Evolutionary conservation across 139 green algal species (phyloP).

Genomic region (Chlorokybus atmophyticus): DNA sequence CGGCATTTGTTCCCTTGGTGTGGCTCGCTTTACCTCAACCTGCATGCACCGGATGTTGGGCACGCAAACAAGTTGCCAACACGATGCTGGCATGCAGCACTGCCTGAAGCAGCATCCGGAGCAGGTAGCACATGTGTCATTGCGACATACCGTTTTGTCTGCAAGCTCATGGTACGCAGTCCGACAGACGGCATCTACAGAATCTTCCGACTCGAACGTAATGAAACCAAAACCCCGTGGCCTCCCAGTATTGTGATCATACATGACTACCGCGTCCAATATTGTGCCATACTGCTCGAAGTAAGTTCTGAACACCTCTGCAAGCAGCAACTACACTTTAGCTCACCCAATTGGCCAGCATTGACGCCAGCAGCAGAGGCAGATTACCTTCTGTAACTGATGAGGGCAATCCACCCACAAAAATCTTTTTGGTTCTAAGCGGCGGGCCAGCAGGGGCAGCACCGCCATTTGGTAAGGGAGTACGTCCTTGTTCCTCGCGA

Average conservation of each 20-base stretch:
- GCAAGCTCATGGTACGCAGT: slow-evolving; percentile 77
- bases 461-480: neutral
- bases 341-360: neutral
- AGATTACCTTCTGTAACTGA: slow-evolving; percentile 62
- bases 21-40: too few species aligned
- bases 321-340: slow-evolving; percentile 1
- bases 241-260: slow-evolving; percentile 83
- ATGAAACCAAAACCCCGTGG: slow-evolving; percentile 93
- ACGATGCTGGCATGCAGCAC: too few species aligned
- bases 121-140: too few species aligned
- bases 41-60: too few species aligned
- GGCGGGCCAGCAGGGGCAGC: neutral
- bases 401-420: slow-evolving; percentile 81
- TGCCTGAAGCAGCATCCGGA: too few species aligned
- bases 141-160: slow-evolving; percentile 63
- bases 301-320: slow-evolving; percentile 40
- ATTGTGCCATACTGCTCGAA: slow-evolving; percentile 72
- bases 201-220: slow-evolving; percentile 75
- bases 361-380: neutral
- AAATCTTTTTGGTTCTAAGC: slow-evolving; percentile 73
- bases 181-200: slow-evolving; percentile 61
- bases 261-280: slow-evolving; percentile 85
- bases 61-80: too few species aligned
- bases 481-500: slow-evolving; percentile 65
- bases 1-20: too few species aligned